A percentile compares a stretch with the other conserved stretches of the same genome.
Evolutionary conservation across 1,139 yeast genomes (phyloP).

Genomic region (Sugiyamaella sp.): DNA sequence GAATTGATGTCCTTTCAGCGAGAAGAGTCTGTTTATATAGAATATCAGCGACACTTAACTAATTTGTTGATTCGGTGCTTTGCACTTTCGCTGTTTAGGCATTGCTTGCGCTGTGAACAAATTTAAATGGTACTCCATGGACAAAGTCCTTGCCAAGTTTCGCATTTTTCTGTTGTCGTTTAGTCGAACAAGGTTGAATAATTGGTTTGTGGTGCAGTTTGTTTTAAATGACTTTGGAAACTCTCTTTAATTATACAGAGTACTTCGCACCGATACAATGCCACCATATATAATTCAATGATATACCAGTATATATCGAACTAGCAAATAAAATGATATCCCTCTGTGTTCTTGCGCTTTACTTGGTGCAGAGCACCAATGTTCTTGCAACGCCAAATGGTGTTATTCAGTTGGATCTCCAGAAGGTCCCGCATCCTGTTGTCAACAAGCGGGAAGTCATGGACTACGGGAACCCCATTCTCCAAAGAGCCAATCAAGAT

Average conservation of each 20-base stretch:
- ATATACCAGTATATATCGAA: not conserved
- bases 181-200: not conserved
- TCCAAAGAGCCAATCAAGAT: conserved; percentile 29
- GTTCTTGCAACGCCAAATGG: conserved; percentile 30
- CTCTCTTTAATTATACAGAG: conserved; percentile 3
- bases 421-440: conserved; percentile 30
- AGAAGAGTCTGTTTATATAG: no score
- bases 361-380: not conserved
- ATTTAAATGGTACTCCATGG: no score
- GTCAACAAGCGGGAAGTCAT: conserved; percentile 26
- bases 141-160: not conserved
- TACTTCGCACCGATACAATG: not conserved
- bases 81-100: no score
- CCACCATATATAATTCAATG: not conserved
- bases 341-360: not conserved
- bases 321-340: conserved; percentile 5
- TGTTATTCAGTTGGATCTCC: conserved; percentile 32
- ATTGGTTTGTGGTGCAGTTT: not conserved
- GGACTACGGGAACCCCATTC: conserved; percentile 25
- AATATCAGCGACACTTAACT: no score
- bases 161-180: not conserved
- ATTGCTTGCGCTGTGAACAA: no score
- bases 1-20: no score
- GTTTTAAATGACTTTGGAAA: not conserved
- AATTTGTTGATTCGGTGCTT: not conserved